phyloP scores from a whole-genome alignment of 1,139 yeast genomes.

The Taiozyma sp. region DNA sequence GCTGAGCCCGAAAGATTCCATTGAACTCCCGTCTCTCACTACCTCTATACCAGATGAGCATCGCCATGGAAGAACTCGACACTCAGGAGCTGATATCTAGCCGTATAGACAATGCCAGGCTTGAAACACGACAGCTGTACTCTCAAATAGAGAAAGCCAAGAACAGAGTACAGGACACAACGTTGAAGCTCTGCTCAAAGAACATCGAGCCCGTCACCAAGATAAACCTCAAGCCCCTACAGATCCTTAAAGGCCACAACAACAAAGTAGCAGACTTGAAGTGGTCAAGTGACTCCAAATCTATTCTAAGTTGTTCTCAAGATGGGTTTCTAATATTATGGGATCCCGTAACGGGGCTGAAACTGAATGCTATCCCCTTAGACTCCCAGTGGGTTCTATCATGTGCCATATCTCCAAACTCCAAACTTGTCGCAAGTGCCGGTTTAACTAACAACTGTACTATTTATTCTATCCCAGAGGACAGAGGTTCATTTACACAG shows the following conservation, averaged over 20 bases:
- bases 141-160: conserved; percentile 43
- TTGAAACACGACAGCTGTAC: conserved; percentile 43
- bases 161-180: conserved; percentile 39
- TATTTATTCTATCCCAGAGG: conserved; percentile 45
- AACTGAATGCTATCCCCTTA: conserved; percentile 61
- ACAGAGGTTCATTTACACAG: conserved; percentile 32
- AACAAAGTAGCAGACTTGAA: conserved; percentile 65
- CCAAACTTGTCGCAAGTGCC: conserved; percentile 65
- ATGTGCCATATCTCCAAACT: conserved; percentile 68
- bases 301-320: conserved; percentile 69
- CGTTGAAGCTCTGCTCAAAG: conserved; percentile 36
- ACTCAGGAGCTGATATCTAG: conserved; percentile 9
- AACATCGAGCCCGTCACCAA: conserved; percentile 23
- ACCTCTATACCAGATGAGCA: not conserved
- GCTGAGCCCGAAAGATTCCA: not conserved
- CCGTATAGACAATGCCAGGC: conserved; percentile 30
- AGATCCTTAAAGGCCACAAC: conserved; percentile 62
- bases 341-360: conserved; percentile 74
- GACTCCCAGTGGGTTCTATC: conserved; percentile 77
- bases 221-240: conserved; percentile 30
- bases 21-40: not conserved
- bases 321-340: conserved; percentile 84
- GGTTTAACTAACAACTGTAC: conserved; percentile 81
- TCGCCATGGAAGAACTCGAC: conserved; percentile 4
- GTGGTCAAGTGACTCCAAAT: conserved; percentile 60